These are phyloP conservation scores for Colletotrichum viniferum DNA, from an alignment of 2,329 filamentous ascomycete species.

Conservation along the genomic window DNA sequence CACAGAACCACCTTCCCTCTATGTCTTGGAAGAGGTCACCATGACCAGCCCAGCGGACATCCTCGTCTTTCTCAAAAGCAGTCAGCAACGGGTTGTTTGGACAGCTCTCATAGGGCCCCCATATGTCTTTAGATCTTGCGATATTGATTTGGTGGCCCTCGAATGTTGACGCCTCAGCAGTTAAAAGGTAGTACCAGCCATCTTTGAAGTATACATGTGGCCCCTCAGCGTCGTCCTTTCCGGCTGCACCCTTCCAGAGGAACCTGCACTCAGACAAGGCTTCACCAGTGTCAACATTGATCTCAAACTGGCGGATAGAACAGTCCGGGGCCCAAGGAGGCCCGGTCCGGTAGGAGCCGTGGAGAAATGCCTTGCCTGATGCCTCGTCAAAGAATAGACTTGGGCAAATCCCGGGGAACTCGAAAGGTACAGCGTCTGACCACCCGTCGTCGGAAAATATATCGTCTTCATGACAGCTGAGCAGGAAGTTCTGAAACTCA, in stretches of 20 bases:
- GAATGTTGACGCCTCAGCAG: conserved; percentile 42
- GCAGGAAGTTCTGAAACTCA: not conserved
- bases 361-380: not conserved
- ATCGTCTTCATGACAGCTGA: not conserved
- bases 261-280: conserved; percentile 22
- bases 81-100: not conserved
- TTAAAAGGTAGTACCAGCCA: conserved; percentile 42
- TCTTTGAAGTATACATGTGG: conserved; percentile 30
- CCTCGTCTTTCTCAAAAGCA: not conserved
- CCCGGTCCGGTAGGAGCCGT: not conserved
- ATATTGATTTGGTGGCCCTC: conserved; percentile 28
- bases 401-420: not conserved
- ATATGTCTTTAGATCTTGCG: conserved; percentile 24
- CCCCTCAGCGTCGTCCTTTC: conserved; percentile 31
- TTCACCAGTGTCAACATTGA: conserved; percentile 25
- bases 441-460: not conserved
- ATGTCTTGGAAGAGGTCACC: not conserved
- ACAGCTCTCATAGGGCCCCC: conserved; percentile 16
- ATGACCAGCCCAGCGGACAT: not conserved
- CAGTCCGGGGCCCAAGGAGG: not conserved
- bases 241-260: not conserved
- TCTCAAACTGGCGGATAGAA: conserved; percentile 23
- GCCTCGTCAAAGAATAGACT: not conserved
- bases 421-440: not conserved
- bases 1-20: not conserved